phyloP scores from a whole-genome alignment of 495 filamentous ascomycete genomes.

The Neurospora tetraspora region DNA sequence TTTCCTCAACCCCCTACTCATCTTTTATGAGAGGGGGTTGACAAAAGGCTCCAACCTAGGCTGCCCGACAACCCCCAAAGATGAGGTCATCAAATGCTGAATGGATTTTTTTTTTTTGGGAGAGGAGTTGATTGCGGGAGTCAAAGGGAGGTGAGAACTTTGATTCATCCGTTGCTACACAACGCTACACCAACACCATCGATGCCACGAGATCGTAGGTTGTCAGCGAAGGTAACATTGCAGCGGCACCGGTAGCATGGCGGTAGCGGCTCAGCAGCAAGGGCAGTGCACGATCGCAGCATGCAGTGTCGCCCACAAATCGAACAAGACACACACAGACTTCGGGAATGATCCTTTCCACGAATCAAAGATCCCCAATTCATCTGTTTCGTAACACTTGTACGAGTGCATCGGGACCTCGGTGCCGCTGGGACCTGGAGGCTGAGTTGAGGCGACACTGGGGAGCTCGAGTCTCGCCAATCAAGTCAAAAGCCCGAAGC shows the following conservation, averaged over 20 bases:
- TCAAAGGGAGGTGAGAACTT: neutral
- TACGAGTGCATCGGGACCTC: neutral
- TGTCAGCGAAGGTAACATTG: neutral
- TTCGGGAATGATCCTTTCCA: neutral
- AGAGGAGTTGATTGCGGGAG: neutral
- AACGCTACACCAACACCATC: neutral
- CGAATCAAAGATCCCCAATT: neutral
- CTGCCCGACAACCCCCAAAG: too few relatives aligned
- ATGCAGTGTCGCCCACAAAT: neutral
- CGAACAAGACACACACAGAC: neutral
- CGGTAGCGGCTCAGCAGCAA: neutral
- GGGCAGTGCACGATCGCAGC: too few relatives aligned
- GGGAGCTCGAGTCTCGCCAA: neutral
- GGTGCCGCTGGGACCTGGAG: neutral
- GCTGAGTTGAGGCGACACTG: neutral
- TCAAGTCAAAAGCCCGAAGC: neutral
- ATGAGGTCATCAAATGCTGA: neutral
- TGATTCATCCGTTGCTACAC: neutral
- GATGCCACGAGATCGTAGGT: neutral
- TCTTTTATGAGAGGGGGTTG: too few relatives aligned
- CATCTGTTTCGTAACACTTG: neutral
- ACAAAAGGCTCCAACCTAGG: too few relatives aligned
- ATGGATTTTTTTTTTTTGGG: neutral
- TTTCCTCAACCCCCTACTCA: too few relatives aligned
- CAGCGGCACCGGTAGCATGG: neutral